Evolutionary conservation across 164 flowering plant species (phyloP), one percentile per base, ranked within the genome.

Genomic region (Tinospora cordifolia): DNA sequence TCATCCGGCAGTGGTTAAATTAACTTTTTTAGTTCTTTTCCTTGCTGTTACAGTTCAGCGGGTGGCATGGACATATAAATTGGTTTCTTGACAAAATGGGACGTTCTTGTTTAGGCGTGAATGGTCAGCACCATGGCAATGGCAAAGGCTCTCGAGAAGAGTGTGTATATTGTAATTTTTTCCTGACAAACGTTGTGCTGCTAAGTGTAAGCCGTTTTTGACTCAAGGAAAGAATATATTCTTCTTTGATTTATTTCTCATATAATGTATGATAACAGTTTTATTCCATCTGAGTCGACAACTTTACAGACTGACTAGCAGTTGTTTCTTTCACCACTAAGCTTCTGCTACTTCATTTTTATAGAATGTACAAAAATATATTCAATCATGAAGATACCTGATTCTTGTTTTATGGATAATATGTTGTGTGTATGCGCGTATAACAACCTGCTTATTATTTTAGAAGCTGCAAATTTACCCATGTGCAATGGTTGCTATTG

Each of bases 81-180:
- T 63, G 59, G 39, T 38, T 73, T 74, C 64, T 39, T 64, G 49
- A 54, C 69, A 67, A 25, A 70, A 64, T 75, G 62, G 57, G 69
- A 46, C 62, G 64, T 66, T 63, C 26, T 41, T 66, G 63, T 66
- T 57, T 75, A 75, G 77, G 44, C 67, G 62, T 34, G 62, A 63
- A 40, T 47, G 66, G 72, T 59, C 62, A 27, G 68, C 51, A 63
- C 34, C 63, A 73, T 64, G 68, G 40, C 66, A 80, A 67, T 73
- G 65, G 72, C 46, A 75, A 81, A 76, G 67, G 62, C 75, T 72
- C 75, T 78, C 78, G 82, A 78, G 76, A 77, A 81, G 83, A 76
- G 77, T 80, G 80, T 86, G 86, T 80, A 83, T 83, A 87, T 76
- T 83, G 87, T 87, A 82, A 70, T 82, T 82, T 84, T 80, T 74